phyloP scores from a whole-genome alignment of 805 yeast species.

The Cyberlindnera mrakii region DNA sequence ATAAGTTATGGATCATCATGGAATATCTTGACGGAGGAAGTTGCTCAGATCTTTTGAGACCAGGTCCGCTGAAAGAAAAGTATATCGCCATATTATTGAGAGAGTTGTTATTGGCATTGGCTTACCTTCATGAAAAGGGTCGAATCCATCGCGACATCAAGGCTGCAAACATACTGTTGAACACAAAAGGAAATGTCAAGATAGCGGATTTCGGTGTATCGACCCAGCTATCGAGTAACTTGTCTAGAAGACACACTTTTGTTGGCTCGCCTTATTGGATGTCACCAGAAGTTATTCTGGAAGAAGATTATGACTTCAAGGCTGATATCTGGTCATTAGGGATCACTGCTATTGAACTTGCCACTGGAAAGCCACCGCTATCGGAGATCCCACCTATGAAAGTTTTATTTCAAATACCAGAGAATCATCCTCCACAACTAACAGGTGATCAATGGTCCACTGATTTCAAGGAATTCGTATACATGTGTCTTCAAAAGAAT shows the following conservation, averaged over 20 bases:
- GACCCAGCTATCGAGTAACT: constrained; percentile 64
- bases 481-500: constrained; percentile 62
- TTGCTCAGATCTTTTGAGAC: constrained; percentile 61
- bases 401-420: constrained; percentile 30
- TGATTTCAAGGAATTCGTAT: constrained; percentile 66
- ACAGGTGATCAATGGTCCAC: constrained; percentile 68
- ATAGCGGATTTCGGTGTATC: constrained; percentile 97
- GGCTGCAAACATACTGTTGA: constrained; percentile 82
- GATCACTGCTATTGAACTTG: constrained; percentile 86
- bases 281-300: constrained; percentile 97
- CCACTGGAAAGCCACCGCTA: constrained; percentile 97
- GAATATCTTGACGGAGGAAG: constrained; percentile 97
- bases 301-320: constrained; percentile 77
- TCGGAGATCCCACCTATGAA: constrained; percentile 54
- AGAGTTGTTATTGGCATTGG: constrained; percentile 68
- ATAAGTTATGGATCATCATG: constrained; percentile 93
- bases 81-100: constrained; percentile 73
- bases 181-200: constrained; percentile 68
- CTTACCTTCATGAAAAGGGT: constrained; percentile 67
- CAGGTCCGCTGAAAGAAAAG: constrained; percentile 85
- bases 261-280: constrained; percentile 95
- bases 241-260: constrained; percentile 58
- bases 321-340: constrained; percentile 99
- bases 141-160: constrained; percentile 90
- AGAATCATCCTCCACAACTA: constrained; percentile 83